A percentile compares a stretch with the other conserved stretches of the same genome.
These are phyloP conservation scores for Lolium multiflorum DNA, from an alignment of 176 grass and related monocot species.

Conservation along the genomic window DNA sequence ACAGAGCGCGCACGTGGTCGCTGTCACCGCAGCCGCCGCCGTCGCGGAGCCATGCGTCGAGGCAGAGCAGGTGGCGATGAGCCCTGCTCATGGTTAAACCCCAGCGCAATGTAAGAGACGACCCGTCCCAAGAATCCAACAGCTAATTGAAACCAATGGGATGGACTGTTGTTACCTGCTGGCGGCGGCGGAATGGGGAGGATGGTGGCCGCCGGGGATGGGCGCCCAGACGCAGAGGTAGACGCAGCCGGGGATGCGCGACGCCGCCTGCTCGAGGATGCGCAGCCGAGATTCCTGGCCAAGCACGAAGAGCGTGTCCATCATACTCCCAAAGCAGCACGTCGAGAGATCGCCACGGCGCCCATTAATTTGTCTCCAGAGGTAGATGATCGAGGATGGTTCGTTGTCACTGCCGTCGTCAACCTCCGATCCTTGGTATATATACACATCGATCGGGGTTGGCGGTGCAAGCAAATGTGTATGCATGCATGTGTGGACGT, in stretches of 20 bases:
- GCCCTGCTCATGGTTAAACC: slow-evolving; percentile 17
- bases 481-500: slow-evolving; percentile 43
- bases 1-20: slow-evolving; percentile 47
- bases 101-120: slow-evolving; percentile 12
- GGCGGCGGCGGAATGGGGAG: not conserved
- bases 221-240: slow-evolving; percentile 59
- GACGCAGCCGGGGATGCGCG: slow-evolving; percentile 52
- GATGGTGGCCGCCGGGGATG: slow-evolving; percentile 11
- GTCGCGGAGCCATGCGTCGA: slow-evolving; percentile 60
- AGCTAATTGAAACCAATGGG: not conserved
- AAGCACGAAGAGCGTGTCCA: slow-evolving; percentile 54
- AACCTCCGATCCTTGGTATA: not conserved
- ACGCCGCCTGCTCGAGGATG: slow-evolving; percentile 51
- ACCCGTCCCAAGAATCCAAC: not conserved
- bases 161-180: slow-evolving; percentile 32
- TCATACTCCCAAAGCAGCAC: not conserved
- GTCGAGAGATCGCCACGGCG: not conserved
- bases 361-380: not conserved
- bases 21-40: slow-evolving; percentile 16
- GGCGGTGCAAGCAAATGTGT: not conserved
- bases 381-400: not conserved
- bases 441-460: not conserved
- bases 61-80: slow-evolving; percentile 38
- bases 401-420: slow-evolving; percentile 17
- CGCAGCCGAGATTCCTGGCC: slow-evolving; percentile 50